A percentile compares a stretch with the other conserved stretches of the same genome.
phyloP scores from a whole-genome alignment of 768 basidiomycete genomes.

The Hypholoma sublateritium region DNA sequence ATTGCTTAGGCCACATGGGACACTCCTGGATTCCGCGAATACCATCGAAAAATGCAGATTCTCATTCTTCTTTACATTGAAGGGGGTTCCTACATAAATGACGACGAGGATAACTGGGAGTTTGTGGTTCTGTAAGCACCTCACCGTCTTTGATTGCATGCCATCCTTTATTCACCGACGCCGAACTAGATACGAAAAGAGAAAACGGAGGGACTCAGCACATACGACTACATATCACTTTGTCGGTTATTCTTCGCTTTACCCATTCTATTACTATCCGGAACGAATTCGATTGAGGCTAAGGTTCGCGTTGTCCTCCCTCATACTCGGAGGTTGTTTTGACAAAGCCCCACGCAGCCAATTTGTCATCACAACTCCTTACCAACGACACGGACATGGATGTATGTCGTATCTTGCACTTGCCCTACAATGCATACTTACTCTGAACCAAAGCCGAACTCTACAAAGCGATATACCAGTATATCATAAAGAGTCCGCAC shows the following conservation, averaged over 20 bases:
- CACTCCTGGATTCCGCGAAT: constrained; percentile 87
- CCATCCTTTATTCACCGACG: neutral
- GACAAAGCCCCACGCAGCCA: constrained; percentile 54
- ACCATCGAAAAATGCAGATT: constrained; percentile 89
- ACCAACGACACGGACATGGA: constrained; percentile 88
- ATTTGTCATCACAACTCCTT: constrained; percentile 90
- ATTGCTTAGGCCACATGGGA: constrained; percentile 72
- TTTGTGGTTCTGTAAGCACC: constrained; percentile 78
- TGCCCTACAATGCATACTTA: neutral
- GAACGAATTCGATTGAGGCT: constrained; percentile 85
- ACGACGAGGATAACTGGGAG: constrained; percentile 93
- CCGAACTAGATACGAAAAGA: constrained; percentile 73
- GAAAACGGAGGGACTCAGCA: constrained; percentile 54
- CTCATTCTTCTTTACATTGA: constrained; percentile 96
- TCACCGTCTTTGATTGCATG: neutral
- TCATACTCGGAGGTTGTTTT: neutral
- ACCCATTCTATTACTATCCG: constrained; percentile 95
- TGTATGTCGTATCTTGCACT: constrained; percentile 47
- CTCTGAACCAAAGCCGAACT: constrained; percentile 63
- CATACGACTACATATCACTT: constrained; percentile 80
- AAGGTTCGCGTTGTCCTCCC: constrained; percentile 50
- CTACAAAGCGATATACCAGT: constrained; percentile 82
- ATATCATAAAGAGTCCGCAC: constrained; percentile 60
- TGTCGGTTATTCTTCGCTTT: constrained; percentile 90
- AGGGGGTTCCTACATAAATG: constrained; percentile 91